A percentile compares a stretch with the other conserved stretches of the same genome.
These are phyloP conservation scores for Thelephora ganbajun DNA, from an alignment of 768 basidiomycete species.

Conservation along the genomic window DNA sequence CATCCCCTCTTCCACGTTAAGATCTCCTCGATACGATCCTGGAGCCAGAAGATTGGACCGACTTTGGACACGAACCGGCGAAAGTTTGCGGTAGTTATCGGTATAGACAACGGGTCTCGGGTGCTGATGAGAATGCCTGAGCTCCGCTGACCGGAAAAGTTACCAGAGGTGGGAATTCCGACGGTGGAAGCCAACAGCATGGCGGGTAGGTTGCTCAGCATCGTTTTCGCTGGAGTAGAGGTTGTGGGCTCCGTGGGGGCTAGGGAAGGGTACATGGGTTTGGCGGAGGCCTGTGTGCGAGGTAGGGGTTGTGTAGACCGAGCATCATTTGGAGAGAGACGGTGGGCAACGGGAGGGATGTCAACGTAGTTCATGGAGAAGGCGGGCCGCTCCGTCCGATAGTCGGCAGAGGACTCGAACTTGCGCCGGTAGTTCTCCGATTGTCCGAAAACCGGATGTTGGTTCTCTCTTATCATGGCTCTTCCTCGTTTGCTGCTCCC, in stretches of 20 bases:
- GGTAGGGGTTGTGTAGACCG: slow-evolving; percentile 9
- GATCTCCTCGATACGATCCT: slow-evolving; percentile 78
- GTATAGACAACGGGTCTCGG: slow-evolving; percentile 61
- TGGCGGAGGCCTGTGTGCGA: slow-evolving; percentile 4
- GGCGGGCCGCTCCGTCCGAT: neutral
- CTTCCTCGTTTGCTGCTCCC: neutral
- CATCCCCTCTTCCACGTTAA: slow-evolving; percentile 70
- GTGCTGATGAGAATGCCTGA: slow-evolving; percentile 33
- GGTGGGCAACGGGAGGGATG: slow-evolving; percentile 25
- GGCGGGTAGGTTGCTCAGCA: slow-evolving; percentile 20
- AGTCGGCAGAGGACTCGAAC: neutral
- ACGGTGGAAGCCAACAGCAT: slow-evolving; percentile 18
- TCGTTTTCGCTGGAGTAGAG: slow-evolving; percentile 11
- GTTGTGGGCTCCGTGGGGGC: slow-evolving; percentile 18
- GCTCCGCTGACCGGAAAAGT: slow-evolving; percentile 13
- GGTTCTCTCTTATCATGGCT: too few relatives aligned
- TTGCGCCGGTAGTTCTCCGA: neutral
- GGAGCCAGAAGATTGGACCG: slow-evolving; percentile 80
- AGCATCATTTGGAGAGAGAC: slow-evolving; percentile 11
- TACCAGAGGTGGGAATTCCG: slow-evolving; percentile 9
- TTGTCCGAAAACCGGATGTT: neutral
- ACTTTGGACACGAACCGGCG: slow-evolving; percentile 62
- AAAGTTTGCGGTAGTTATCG: slow-evolving; percentile 68
- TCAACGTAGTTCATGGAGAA: slow-evolving; percentile 29
- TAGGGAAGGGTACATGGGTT: slow-evolving; percentile 8